phyloP scores from a whole-genome alignment of 257 asterid genomes.

The Solanum tarijense region DNA sequence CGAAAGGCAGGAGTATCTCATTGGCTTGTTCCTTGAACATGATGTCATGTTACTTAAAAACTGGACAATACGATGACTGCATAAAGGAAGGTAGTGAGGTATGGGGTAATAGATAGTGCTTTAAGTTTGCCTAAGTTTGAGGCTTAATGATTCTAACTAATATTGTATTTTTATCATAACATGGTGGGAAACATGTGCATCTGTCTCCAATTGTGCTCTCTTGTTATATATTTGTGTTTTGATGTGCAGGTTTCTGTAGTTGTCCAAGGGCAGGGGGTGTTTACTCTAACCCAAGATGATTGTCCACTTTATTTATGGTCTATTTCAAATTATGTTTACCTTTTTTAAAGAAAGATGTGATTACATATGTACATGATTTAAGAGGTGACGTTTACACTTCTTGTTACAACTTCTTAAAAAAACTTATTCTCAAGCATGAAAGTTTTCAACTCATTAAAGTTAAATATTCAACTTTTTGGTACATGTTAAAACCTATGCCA shows the following conservation, averaged over 20 bases:
- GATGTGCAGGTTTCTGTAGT: background rate
- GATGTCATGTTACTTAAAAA: constrained; percentile 95
- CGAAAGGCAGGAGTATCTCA: constrained; percentile 55
- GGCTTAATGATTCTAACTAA: background rate
- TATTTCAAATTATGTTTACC: background rate
- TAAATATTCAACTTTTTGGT: background rate
- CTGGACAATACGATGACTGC: constrained; percentile 69
- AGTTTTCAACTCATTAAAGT: background rate
- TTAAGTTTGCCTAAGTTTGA: background rate
- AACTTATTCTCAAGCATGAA: background rate
- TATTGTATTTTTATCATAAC: background rate
- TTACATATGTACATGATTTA: background rate
- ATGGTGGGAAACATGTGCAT: background rate
- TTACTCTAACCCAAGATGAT: background rate
- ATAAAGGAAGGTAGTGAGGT: constrained; percentile 90
- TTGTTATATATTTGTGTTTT: background rate
- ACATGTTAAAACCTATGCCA: background rate
- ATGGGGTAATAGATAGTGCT: constrained; percentile 7
- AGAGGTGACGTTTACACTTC: background rate
- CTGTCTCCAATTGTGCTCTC: background rate
- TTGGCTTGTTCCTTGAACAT: constrained; percentile 82
- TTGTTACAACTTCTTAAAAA: background rate
- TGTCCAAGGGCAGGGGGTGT: background rate
- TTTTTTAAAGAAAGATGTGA: background rate
- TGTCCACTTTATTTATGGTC: background rate